Percentiles rank a stretch among this genome's conserved stretches.
phyloP scores from a whole-genome alignment of 345 rosid species.

The Combretum micranthum region DNA sequence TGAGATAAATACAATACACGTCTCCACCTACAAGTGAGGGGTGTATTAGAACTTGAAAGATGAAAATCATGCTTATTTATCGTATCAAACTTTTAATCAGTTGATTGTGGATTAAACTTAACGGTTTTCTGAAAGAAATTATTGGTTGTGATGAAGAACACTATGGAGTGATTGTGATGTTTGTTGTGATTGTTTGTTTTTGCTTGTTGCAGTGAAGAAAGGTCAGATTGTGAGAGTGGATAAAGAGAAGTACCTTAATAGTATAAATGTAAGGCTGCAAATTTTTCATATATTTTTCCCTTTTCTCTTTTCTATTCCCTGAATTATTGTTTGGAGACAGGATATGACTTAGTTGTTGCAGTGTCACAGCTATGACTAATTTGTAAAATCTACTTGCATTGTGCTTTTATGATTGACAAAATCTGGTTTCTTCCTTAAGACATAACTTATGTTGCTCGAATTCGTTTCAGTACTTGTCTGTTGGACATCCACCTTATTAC shows the following conservation, averaged over 20 bases:
- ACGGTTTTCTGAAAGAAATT: not conserved
- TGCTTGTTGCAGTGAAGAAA: constrained; percentile 67
- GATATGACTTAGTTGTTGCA: no score
- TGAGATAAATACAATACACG: not conserved
- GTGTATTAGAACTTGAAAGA: no score
- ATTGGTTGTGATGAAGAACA: not conserved
- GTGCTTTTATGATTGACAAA: not conserved
- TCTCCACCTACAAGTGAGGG: no score
- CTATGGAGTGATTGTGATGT: not conserved
- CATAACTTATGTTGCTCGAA: not conserved
- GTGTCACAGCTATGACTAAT: no score
- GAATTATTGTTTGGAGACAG: not conserved
- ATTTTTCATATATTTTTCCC: not conserved
- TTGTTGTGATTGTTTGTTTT: not conserved
- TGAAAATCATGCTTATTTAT: no score
- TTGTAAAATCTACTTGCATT: not conserved
- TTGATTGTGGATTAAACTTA: not conserved
- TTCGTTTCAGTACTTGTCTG: constrained; percentile 69
- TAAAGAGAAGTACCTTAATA: constrained; percentile 88
- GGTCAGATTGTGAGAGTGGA: constrained; percentile 98
- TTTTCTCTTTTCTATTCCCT: not conserved
- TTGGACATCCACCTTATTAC: constrained; percentile 92
- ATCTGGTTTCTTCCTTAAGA: not conserved
- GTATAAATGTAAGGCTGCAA: constrained; percentile 53
- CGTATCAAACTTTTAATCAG: not conserved